These are phyloP conservation scores for Corymbia maculata DNA, from an alignment of 345 rosid species.

Conservation along the genomic window DNA sequence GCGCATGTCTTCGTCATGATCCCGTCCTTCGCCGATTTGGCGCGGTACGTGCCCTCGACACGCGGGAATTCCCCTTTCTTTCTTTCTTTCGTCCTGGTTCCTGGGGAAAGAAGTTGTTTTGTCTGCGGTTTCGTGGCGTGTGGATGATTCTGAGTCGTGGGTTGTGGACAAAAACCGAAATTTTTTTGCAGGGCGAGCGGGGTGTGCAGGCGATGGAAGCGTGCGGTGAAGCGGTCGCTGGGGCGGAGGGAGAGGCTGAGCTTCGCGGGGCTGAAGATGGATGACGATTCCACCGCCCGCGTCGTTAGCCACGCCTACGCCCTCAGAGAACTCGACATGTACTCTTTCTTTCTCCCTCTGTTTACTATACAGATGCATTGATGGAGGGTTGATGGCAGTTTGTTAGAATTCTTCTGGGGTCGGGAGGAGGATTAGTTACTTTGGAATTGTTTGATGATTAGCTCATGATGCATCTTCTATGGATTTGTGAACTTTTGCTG, in stretches of 20 bases:
- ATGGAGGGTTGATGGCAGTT: not conserved
- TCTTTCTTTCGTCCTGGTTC: not conserved
- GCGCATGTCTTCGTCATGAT: slow-evolving; percentile 54
- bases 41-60: slow-evolving; percentile 31
- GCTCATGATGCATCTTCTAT: not conserved
- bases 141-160: not conserved
- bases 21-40: slow-evolving; percentile 79
- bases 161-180: not conserved
- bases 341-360: not conserved
- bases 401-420: not conserved
- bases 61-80: not conserved
- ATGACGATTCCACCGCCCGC: slow-evolving; percentile 71
- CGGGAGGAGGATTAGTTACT: not conserved
- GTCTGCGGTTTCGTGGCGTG: not conserved
- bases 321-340: slow-evolving; percentile 92
- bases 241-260: slow-evolving; percentile 57
- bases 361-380: not conserved
- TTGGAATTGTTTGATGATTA: not conserved
- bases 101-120: not conserved
- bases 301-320: slow-evolving; percentile 57
- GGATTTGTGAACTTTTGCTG: not conserved
- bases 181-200: slow-evolving; percentile 48
- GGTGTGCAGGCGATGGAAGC: slow-evolving; percentile 82
- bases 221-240: slow-evolving; percentile 74
- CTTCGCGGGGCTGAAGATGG: slow-evolving; percentile 82